A percentile compares a stretch with the other conserved stretches of the same genome.
These are phyloP conservation scores for Malus hybrid DNA, from an alignment of 331 rosid species.

Conservation along the genomic window DNA sequence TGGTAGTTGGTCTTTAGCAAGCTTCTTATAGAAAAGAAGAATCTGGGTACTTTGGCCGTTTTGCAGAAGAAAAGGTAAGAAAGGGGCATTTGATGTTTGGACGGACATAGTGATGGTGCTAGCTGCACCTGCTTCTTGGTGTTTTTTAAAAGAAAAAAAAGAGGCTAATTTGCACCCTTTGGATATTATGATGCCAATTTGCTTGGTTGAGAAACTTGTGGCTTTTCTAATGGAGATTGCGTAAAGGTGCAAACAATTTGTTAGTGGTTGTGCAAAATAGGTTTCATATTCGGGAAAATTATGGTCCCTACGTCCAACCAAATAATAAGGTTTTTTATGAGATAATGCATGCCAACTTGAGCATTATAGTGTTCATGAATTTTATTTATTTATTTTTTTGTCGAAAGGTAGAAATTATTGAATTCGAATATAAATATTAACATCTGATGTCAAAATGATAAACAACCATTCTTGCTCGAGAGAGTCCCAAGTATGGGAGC, in stretches of 20 bases:
- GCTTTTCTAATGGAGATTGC: no score
- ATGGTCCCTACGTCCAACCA: slow-evolving; percentile 4
- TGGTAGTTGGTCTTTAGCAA: slow-evolving; percentile 27
- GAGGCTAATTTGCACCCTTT: background rate
- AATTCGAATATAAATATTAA: no score
- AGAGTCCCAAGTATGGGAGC: no score
- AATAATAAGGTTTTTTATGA: background rate
- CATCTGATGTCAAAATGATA: no score
- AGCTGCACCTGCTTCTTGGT: background rate
- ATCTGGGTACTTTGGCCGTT: background rate
- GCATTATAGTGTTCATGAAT: background rate
- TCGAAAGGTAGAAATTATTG: no score
- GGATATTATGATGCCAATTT: no score
- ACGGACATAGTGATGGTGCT: slow-evolving; percentile 15
- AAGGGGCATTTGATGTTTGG: slow-evolving; percentile 1
- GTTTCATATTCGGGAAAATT: background rate
- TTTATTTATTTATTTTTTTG: background rate
- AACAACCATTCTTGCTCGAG: no score
- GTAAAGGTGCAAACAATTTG: background rate
- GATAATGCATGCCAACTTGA: slow-evolving; percentile 2
- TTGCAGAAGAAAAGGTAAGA: slow-evolving; percentile 13
- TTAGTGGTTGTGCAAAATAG: background rate
- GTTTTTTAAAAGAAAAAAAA: background rate
- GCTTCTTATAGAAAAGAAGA: no score
- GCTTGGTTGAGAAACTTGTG: no score